Evolutionary conservation across 306 rosid species (phyloP).

Genomic region (Medicago truncatula): DNA sequence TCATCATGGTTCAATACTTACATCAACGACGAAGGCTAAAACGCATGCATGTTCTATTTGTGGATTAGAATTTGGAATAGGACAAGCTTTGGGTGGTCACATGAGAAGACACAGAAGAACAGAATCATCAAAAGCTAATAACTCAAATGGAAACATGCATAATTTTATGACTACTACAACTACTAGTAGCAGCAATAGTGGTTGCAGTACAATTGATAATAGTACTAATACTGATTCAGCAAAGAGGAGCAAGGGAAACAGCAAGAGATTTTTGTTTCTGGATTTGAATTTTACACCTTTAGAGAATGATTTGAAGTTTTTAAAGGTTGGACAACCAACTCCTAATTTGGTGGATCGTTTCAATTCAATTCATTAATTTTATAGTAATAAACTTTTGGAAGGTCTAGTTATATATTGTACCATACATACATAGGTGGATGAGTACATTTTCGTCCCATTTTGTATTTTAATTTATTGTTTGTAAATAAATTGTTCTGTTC

Average conservation of each 20-base stretch:
- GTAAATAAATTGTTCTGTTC: constrained; percentile 38
- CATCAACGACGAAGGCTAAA: constrained; percentile 65
- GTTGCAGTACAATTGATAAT: constrained; percentile 3
- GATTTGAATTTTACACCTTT: constrained; percentile 91
- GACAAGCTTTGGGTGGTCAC: constrained; percentile 97
- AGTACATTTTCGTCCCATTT: not conserved
- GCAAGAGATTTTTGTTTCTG: constrained; percentile 55
- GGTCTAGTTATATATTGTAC: not conserved
- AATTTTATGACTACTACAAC: not conserved
- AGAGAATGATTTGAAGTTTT: constrained; percentile 71
- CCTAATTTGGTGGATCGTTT: constrained; percentile 58
- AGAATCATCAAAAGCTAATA: not conserved
- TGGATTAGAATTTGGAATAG: constrained; percentile 85
- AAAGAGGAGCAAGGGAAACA: constrained; percentile 14
- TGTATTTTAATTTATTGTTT: constrained; percentile 24
- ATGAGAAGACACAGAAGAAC: constrained; percentile 82
- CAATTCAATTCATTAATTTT: constrained; percentile 37
- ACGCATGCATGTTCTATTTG: constrained; percentile 92
- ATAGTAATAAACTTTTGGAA: not conserved
- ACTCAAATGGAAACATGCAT: not conserved
- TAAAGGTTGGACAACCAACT: constrained; percentile 61
- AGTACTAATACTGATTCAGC: constrained; percentile 18
- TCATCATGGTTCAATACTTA: not conserved
- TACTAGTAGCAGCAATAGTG: not conserved
- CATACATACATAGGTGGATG: not conserved